These are phyloP conservation scores for Flaveria linearis DNA, from an alignment of 129 eudicot species.

Conservation along the genomic window DNA sequence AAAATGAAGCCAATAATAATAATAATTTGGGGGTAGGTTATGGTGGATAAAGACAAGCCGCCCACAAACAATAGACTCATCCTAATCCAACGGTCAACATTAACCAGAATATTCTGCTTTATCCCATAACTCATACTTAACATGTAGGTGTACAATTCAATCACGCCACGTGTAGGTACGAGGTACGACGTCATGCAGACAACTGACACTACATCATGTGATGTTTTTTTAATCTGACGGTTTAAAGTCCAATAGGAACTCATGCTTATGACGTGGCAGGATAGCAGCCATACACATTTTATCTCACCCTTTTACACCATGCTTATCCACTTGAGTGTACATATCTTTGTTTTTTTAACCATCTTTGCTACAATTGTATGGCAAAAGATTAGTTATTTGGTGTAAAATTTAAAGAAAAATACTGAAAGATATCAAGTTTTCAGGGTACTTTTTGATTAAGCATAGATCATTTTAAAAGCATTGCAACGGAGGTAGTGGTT, in stretches of 20 bases:
- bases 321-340: slow-evolving; percentile 30
- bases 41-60: slow-evolving; percentile 47
- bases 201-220: slow-evolving; percentile 6
- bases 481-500: no score
- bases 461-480: no score
- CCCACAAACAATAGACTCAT: slow-evolving; percentile 32
- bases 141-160: slow-evolving; percentile 36
- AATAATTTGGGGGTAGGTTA: not conserved
- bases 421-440: no score
- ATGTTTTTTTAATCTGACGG: slow-evolving; percentile 25
- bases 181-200: slow-evolving; percentile 10
- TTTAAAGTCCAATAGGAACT: slow-evolving; percentile 30
- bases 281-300: slow-evolving; percentile 23
- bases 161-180: slow-evolving; percentile 43
- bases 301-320: not conserved
- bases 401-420: no score
- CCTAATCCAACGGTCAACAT: slow-evolving; percentile 28
- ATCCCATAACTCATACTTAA: not conserved
- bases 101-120: slow-evolving; percentile 35
- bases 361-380: no score
- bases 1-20: not conserved
- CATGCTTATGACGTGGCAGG: slow-evolving; percentile 23
- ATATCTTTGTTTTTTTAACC: no score
- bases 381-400: no score
- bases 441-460: no score